Conservation (phyloP, 2,329 filamentous ascomycete genomes). For the Dryadomyces sulphureus region DNA sequence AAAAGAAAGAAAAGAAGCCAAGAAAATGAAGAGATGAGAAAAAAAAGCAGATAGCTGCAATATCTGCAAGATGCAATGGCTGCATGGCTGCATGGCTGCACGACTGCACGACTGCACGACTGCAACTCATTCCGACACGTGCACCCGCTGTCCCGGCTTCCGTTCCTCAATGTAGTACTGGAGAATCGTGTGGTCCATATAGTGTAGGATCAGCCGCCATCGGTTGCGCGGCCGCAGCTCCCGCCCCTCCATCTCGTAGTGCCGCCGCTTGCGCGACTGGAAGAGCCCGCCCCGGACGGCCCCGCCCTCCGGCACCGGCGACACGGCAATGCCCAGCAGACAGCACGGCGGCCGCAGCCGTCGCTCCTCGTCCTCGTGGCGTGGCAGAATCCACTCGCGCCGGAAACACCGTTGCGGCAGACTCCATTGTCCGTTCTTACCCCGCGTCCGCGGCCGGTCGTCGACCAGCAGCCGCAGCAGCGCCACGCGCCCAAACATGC, state of each 20-base stretch:
- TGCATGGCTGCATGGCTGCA: neutral
- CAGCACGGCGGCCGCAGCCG: constrained; percentile 30
- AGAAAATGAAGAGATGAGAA: neutral
- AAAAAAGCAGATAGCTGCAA: neutral
- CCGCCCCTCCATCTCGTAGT: constrained; percentile 7
- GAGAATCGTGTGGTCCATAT: constrained; percentile 52
- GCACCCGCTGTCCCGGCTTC: neutral
- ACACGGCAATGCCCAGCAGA: constrained; percentile 53
- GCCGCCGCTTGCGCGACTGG: neutral
- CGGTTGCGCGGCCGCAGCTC: constrained; percentile 23
- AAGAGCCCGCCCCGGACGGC: constrained; percentile 13
- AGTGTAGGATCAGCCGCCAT: constrained; percentile 59
- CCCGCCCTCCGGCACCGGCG: constrained; percentile 39
- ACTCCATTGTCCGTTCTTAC: neutral
- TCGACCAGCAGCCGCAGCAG: constrained; percentile 43
- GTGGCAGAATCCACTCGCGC: constrained; percentile 37
- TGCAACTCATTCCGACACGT: neutral
- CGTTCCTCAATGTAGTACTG: constrained; percentile 46
- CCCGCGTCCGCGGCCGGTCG: constrained; percentile 9
- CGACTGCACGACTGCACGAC: neutral
- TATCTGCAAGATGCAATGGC: neutral
- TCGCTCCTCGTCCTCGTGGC: constrained; percentile 27
- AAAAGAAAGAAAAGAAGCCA: neutral
- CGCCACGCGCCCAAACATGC: constrained; percentile 49
- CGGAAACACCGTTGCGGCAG: constrained; percentile 25